Conservation (phyloP, 2,329 filamentous ascomycete species). For the Rhynchosporium agropyri region DNA sequence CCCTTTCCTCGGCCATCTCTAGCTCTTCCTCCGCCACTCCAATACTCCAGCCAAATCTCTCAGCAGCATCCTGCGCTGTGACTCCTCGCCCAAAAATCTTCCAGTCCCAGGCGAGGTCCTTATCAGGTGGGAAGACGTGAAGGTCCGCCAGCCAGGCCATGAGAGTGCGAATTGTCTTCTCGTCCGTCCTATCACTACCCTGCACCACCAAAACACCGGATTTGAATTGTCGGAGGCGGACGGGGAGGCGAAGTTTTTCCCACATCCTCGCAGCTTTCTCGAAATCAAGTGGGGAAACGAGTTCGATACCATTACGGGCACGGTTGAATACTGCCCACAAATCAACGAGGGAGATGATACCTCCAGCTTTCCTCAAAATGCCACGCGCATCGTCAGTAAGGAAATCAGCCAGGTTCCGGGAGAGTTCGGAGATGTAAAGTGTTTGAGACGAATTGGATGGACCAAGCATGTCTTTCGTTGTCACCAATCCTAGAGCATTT, state of each 20-base stretch:
- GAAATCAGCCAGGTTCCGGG: constrained; percentile 85
- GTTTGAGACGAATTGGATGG: constrained; percentile 74
- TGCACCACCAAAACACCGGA: constrained; percentile 95
- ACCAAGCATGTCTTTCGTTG: constrained; percentile 90
- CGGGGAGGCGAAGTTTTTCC: constrained; percentile 83
- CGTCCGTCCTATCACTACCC: constrained; percentile 83
- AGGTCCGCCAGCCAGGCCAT: constrained; percentile 77
- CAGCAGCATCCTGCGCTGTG: constrained; percentile 85
- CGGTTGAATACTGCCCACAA: constrained; percentile 95
- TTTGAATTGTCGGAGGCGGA: constrained; percentile 85
- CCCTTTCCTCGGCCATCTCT: constrained; percentile 94
- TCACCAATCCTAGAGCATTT: constrained; percentile 83
- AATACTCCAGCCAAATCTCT: constrained; percentile 94
- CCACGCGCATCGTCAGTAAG: constrained; percentile 82
- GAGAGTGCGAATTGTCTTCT: constrained; percentile 79
- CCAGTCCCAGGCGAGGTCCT: constrained; percentile 76
- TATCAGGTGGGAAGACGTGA: constrained; percentile 64
- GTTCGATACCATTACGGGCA: constrained; percentile 87
- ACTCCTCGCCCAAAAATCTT: constrained; percentile 78
- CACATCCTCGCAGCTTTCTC: constrained; percentile 86
- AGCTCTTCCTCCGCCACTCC: constrained; percentile 94
- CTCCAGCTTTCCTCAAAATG: constrained; percentile 76
- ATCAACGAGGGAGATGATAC: constrained; percentile 87
- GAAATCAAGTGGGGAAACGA: constrained; percentile 90
- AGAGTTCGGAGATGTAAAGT: constrained; percentile 85